These are phyloP conservation scores for Corchorus capsularis DNA, from an alignment of 345 rosid species.

Conservation along the genomic window DNA sequence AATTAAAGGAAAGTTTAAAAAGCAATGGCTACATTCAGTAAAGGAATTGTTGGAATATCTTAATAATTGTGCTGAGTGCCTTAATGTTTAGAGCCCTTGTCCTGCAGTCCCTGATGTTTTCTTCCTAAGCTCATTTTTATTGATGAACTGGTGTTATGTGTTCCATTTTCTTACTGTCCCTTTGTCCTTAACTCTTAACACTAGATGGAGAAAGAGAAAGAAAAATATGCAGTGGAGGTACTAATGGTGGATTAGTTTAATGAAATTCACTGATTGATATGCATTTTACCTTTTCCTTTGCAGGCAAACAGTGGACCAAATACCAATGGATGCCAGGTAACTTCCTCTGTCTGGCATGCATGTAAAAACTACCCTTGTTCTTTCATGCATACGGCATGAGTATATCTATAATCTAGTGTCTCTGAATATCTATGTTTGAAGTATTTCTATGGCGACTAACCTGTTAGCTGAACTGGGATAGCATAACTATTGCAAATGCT, in stretches of 20 bases:
- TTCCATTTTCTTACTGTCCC: too few species aligned
- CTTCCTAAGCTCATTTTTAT: not conserved
- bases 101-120: not conserved
- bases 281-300: constrained; percentile 21
- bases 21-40: not conserved
- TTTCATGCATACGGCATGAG: not conserved
- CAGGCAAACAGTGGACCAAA: constrained; percentile 95
- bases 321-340: constrained; percentile 92
- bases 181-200: not conserved
- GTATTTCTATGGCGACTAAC: not conserved
- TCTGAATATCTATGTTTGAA: not conserved
- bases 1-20: not conserved
- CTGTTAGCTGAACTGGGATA: not conserved
- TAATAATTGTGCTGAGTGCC: not conserved
- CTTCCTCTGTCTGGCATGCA: not conserved
- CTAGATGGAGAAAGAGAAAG: not conserved
- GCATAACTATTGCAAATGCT: not conserved
- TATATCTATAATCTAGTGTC: not conserved
- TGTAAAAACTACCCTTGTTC: not conserved
- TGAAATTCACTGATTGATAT: not conserved
- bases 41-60: not conserved
- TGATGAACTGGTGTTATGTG: not conserved
- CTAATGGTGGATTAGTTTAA: not conserved
- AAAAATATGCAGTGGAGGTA: not conserved
- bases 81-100: not conserved